phyloP scores from a whole-genome alignment of 169 alveolate species.

The Plasmodium reichenowi region DNA sequence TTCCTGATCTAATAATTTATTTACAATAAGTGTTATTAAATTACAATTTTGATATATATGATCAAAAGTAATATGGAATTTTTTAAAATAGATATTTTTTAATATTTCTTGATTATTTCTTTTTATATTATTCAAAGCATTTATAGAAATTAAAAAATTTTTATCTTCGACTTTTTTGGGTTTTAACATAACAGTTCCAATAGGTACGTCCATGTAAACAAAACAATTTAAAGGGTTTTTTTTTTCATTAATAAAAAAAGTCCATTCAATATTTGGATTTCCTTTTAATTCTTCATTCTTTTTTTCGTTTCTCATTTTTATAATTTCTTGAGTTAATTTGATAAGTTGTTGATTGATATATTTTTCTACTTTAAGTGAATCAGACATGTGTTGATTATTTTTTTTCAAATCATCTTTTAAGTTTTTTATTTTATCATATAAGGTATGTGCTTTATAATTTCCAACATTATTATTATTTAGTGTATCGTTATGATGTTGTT shows the following conservation, averaged over 20 bases:
- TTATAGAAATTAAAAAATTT: conserved; percentile 49
- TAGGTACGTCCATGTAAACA: conserved; percentile 46
- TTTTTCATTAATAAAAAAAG: conserved; percentile 21
- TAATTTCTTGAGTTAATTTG: conserved; percentile 24
- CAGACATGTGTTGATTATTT: neutral
- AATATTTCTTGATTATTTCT: conserved; percentile 62
- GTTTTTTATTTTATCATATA: no score
- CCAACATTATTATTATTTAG: no score
- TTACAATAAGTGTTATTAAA: conserved; percentile 24
- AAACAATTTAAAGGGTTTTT: conserved; percentile 37
- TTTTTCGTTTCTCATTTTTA: conserved; percentile 21
- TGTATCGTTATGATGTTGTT: no score
- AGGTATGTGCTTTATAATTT: no score
- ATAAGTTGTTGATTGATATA: conserved; percentile 29
- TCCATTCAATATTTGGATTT: conserved; percentile 11
- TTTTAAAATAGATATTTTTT: conserved; percentile 65
- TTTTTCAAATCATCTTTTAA: neutral
- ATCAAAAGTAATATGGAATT: conserved; percentile 38
- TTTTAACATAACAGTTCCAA: conserved; percentile 52
- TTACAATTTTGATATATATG: conserved; percentile 48
- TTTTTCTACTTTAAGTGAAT: conserved; percentile 9
- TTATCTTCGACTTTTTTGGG: conserved; percentile 33
- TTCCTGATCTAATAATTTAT: conserved; percentile 23
- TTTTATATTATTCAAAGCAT: conserved; percentile 62
- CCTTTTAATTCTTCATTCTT: conserved; percentile 6